phyloP scores from a whole-genome alignment of 306 rosid genomes.

The Corylus americana region DNA sequence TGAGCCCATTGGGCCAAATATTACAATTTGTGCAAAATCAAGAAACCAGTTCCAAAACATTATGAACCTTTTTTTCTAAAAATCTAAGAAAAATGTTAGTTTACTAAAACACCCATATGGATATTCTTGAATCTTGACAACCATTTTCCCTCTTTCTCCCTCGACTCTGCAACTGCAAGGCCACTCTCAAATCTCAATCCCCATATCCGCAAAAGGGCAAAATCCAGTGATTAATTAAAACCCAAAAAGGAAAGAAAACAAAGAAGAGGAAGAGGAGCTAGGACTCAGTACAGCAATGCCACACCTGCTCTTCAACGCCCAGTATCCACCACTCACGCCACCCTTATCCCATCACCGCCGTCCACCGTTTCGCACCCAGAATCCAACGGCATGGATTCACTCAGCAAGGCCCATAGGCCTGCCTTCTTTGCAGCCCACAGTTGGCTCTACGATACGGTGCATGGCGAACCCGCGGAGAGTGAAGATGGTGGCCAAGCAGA shows the following conservation, averaged over 20 bases:
- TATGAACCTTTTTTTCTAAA: no score
- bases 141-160: no score
- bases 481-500: constrained; percentile 95
- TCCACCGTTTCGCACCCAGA: constrained; percentile 18
- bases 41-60: no score
- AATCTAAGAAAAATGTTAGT: no score
- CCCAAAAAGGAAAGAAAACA: not conserved
- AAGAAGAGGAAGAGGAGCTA: constrained; percentile 7
- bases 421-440: constrained; percentile 8
- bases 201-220: not conserved
- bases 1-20: no score
- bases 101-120: no score
- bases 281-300: constrained; percentile 39
- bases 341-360: constrained; percentile 5
- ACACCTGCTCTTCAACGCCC: constrained; percentile 39
- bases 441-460: constrained; percentile 45
- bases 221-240: not conserved
- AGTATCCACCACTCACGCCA: constrained; percentile 27
- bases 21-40: no score
- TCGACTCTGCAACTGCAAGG: not conserved
- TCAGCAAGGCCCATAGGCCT: constrained; percentile 21
- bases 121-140: no score
- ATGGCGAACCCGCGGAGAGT: constrained; percentile 92
- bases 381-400: constrained; percentile 31
- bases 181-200: not conserved